Conservation (phyloP, 2,329 filamentous ascomycete species). For the Phialemoniopsis sp. region DNA sequence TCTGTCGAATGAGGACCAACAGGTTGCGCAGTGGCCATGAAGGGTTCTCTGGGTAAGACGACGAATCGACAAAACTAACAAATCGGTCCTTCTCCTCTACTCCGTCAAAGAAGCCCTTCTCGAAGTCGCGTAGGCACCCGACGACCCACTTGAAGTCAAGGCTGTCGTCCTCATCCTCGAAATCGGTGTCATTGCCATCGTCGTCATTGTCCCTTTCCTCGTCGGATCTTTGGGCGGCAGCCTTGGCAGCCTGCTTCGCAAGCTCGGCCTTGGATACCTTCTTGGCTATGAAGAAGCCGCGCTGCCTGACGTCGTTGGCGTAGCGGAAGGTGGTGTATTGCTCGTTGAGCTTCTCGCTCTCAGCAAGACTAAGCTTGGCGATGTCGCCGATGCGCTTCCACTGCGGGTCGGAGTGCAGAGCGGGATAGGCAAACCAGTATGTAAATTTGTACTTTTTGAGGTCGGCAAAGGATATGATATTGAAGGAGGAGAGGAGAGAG, state of each 20-base stretch:
- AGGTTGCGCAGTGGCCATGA: slow-evolving; percentile 93
- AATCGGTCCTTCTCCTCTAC: slow-evolving; percentile 71
- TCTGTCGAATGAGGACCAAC: slow-evolving; percentile 75
- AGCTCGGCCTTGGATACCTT: slow-evolving; percentile 43
- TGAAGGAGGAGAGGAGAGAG: slow-evolving; percentile 84
- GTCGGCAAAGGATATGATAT: slow-evolving; percentile 88
- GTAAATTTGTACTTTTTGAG: slow-evolving; percentile 96
- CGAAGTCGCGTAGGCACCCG: slow-evolving; percentile 70
- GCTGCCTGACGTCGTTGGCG: slow-evolving; percentile 73
- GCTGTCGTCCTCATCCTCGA: slow-evolving; percentile 45
- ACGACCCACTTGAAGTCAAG: slow-evolving; percentile 74
- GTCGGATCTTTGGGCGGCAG: slow-evolving; percentile 11
- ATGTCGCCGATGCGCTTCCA: slow-evolving; percentile 65
- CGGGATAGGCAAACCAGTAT: slow-evolving; percentile 98
- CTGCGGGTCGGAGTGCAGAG: slow-evolving; percentile 79
- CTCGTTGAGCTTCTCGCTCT: slow-evolving; percentile 78
- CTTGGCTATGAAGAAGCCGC: slow-evolving; percentile 95
- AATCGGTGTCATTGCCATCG: slow-evolving; percentile 23
- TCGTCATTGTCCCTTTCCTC: slow-evolving; percentile 21
- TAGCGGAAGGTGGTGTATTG: slow-evolving; percentile 85
- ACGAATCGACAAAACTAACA: slow-evolving; percentile 87
- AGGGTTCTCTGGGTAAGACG: slow-evolving; percentile 81
- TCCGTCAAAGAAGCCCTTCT: slow-evolving; percentile 80
- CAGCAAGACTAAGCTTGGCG: slow-evolving; percentile 55
- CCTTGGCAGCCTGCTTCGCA: slow-evolving; percentile 8